Conservation (phyloP, 257 asterid species). For the Paulownia fortunei region DNA sequence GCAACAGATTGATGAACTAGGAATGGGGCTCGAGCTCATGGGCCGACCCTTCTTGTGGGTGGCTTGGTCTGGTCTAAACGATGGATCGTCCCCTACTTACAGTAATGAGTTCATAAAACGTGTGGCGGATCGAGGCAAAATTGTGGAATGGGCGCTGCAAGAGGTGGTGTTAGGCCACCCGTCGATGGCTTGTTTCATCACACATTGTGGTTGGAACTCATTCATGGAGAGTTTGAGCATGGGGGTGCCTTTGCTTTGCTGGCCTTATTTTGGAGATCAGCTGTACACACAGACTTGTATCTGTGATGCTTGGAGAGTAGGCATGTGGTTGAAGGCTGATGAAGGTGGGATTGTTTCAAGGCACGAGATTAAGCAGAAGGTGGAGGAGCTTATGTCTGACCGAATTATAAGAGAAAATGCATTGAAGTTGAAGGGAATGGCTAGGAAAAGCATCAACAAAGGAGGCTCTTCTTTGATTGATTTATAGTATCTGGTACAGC, state of each 20-base stretch:
- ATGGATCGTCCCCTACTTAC: conserved; percentile 17
- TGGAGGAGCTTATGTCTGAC: conserved; percentile 46
- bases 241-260: conserved; percentile 68
- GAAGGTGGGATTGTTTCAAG: conserved; percentile 49
- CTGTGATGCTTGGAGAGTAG: conserved; percentile 60
- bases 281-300: conserved; percentile 47
- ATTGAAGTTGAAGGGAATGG: conserved; percentile 41
- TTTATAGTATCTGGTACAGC: conserved; percentile 26
- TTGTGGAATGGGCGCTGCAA: conserved; percentile 81
- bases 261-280: conserved; percentile 78
- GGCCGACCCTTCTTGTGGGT: conserved; percentile 64
- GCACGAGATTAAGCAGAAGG: conserved; percentile 45
- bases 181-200: conserved; percentile 53
- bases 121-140: conserved; percentile 44
- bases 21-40: conserved; percentile 53
- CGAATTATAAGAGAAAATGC: conserved; percentile 42
- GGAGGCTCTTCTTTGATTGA: conserved; percentile 51
- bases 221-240: conserved; percentile 59
- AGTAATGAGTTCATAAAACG: conserved; percentile 34
- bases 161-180: conserved; percentile 60
- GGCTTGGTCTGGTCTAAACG: conserved; percentile 48
- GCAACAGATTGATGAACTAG: conserved; percentile 54
- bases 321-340: conserved; percentile 38
- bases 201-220: conserved; percentile 78
- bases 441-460: conserved; percentile 37